These are phyloP conservation scores for Calycina herbarum DNA, from an alignment of 2,329 filamentous ascomycete genomes.

Conservation along the genomic window DNA sequence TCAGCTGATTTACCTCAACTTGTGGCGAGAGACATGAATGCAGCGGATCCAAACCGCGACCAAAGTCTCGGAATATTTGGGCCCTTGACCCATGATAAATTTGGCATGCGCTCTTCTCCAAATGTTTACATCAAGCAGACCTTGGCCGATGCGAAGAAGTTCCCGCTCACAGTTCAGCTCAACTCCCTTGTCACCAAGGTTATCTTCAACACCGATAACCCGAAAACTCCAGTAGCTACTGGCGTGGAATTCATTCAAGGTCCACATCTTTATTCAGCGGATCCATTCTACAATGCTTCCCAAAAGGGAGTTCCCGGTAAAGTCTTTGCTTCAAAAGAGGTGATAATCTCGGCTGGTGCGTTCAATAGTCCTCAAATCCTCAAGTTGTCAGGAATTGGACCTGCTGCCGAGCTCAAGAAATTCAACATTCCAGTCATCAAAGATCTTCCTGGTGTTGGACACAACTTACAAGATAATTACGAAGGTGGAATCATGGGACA, in stretches of 20 bases:
- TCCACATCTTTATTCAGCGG: conserved; percentile 44
- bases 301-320: conserved; percentile 10
- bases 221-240: conserved; percentile 36
- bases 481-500: conserved; percentile 5
- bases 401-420: conserved; percentile 40
- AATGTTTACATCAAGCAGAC: conserved; percentile 8
- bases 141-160: conserved; percentile 18
- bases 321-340: background rate
- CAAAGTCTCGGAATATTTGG: conserved; percentile 8
- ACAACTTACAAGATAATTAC: conserved; percentile 41
- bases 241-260: conserved; percentile 46
- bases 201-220: conserved; percentile 35
- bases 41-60: background rate
- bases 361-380: conserved; percentile 49
- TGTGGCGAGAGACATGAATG: conserved; percentile 17
- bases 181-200: conserved; percentile 42
- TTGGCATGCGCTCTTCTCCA: background rate
- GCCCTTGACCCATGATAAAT: conserved; percentile 2
- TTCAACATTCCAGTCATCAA: conserved; percentile 52
- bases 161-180: conserved; percentile 10
- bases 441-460: conserved; percentile 62
- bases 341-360: conserved; percentile 47
- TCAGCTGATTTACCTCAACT: conserved; percentile 37
- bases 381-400: conserved; percentile 47
- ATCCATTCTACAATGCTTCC: conserved; percentile 40